Evolutionary conservation across 352 stramenopile genomes (phyloP), one percentile per base, ranked within the genome.

Genomic region (Globisporangium paroecandrum): DNA sequence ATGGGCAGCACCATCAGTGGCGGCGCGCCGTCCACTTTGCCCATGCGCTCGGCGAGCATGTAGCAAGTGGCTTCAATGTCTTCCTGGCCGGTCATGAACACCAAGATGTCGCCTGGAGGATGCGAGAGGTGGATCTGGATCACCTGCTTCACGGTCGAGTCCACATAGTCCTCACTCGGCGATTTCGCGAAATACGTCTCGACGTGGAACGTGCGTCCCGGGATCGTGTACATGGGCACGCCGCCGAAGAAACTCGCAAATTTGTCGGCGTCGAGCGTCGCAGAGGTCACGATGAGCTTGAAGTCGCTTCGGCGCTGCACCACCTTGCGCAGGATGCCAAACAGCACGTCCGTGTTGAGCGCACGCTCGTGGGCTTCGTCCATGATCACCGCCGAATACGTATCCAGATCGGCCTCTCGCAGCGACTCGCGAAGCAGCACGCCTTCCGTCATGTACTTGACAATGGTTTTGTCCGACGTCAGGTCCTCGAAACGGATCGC

Each of bases 41-140:
- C 89, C 81, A 99, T 98, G n/a, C 97, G 94, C 65, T 99, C 94
- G 13, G 95, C 94, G 3, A 99, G 66, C 27, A 99, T 88, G 65
- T 89, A 97, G 69, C 94, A 98, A 13, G 91, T 97, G 9, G 94
- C 89, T 64, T 99, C 98, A 73, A 99, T 99, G 72, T 99, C 98
- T 78, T 99, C 97, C 79, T 99, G 98, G 7, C 98, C 98, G 1
- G 98, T 99, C 97, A 99, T 99, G 74, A 99, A 99, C 47, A 99
- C 96, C 6, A 99, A 73, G 67, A 99, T 97, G 78, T 99, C 98
- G 49, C 98, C 98, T 12, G 95, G 92, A 18, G 95, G 95, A 58
- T 97, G 93, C 46, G 96, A 98, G 57, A 99, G 87, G 77, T 99
- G 98, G 71, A 99, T 99, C 69, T 98, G 94, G 58, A 99, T 90